Percentiles rank a stretch among this genome's conserved stretches.
Evolutionary conservation across 2,329 filamentous ascomycete genomes (phyloP).

Genomic region (Calycina herbarum): DNA sequence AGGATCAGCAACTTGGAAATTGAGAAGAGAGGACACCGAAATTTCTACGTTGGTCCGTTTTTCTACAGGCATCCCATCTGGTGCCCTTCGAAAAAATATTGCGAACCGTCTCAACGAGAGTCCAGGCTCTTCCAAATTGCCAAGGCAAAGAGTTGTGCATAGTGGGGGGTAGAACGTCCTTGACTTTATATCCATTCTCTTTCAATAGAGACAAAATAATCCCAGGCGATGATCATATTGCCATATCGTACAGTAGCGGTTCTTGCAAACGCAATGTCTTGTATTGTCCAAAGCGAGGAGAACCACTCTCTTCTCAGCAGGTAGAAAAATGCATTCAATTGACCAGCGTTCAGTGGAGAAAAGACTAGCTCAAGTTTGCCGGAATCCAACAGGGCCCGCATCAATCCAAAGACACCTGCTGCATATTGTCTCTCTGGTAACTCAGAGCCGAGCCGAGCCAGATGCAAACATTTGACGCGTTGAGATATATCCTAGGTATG

Average conservation of each 20-base stretch:
- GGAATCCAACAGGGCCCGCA: too few species aligned
- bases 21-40: background rate
- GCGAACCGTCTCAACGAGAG: background rate
- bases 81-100: background rate
- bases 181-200: too few species aligned
- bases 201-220: too few species aligned
- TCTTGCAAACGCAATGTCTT: background rate
- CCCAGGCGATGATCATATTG: too few species aligned
- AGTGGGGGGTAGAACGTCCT: too few species aligned
- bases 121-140: background rate
- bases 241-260: too few species aligned
- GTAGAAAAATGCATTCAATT: too few species aligned
- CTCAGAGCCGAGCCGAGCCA: background rate
- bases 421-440: too few species aligned
- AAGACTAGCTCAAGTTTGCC: too few species aligned
- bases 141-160: too few species aligned
- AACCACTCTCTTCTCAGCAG: background rate
- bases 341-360: too few species aligned
- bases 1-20: background rate
- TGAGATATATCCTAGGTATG: background rate
- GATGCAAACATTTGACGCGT: background rate
- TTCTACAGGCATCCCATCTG: background rate
- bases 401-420: too few species aligned
- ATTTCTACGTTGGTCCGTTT: background rate
- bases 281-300: background rate